Evolutionary conservation across 345 rosid species (phyloP), one percentile per base, ranked within the genome.

Genomic region (Corchorus olitorius): DNA sequence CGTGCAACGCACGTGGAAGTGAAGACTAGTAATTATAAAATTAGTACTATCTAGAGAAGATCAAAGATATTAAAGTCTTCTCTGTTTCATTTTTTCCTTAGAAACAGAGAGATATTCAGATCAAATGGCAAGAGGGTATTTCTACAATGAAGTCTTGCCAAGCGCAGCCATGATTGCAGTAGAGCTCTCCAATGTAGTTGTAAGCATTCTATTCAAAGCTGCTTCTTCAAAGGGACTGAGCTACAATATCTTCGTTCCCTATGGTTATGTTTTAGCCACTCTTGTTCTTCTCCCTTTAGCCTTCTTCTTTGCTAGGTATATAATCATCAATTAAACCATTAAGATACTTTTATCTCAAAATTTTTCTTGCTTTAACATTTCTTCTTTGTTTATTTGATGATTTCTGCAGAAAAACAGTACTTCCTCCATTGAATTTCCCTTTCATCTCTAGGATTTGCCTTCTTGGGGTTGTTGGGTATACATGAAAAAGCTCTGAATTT

Each of bases 201-300:
- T 70, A 0, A 83, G 16, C 75, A 80, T 80, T 17, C 79, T 80
- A 1, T 80, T 55, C 76, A 87, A 85, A 46, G 87, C 86, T 71
- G 88, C 90, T 2, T 68, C 81, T 6, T 66, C 45, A 37, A 78
- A 76, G 50, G 84, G 87, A 19, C 46, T 81, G 75, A 83, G 81
- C 81, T 81, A 75, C 70, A 72, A 74, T 54, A 78, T 84, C 73
- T 82, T 67, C 70, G 13, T 79, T 22, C 41, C 71, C 1, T 86
- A 84, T 65, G 49, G 75, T 70, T 82, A 76, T 58, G 66, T 52
- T 5, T 65, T 82, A 39, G 81, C 83, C 14, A 74, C 85, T 6
- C 61, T 82, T 64, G 65, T 71, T 17, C 63, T 84, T 59, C 60
- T 84, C n/a, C 84, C 82, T 14, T 58, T 77, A 55, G 16, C 33